Evolutionary conservation across 2,329 filamentous ascomycete genomes (phyloP).

Genomic region (Aspergillus uvarum): DNA sequence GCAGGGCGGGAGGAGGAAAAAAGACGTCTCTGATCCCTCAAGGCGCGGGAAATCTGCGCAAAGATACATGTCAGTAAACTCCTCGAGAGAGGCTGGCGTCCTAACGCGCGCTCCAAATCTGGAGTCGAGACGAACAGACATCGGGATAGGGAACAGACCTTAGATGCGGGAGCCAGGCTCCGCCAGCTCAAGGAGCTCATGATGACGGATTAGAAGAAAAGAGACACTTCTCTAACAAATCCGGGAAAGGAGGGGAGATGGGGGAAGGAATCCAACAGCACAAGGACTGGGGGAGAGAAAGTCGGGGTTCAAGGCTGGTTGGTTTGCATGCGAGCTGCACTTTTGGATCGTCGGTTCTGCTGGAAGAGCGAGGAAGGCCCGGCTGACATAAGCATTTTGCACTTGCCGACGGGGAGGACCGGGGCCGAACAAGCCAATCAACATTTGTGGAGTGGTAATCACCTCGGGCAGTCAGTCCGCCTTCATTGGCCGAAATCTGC

Average conservation of each 20-base stretch:
- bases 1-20: constrained; percentile 86
- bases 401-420: constrained; percentile 36
- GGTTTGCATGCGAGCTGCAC: constrained; percentile 23
- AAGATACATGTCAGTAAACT: constrained; percentile 23
- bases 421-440: constrained; percentile 37
- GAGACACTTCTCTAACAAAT: constrained; percentile 27
- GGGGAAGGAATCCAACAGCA: constrained; percentile 21
- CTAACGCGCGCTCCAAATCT: constrained; percentile 11
- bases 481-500: constrained; percentile 29
- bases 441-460: constrained; percentile 34
- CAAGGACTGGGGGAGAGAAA: constrained; percentile 15
- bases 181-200: constrained; percentile 53
- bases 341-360: constrained; percentile 29
- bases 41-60: constrained; percentile 62
- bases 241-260: constrained; percentile 23
- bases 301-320: constrained; percentile 17
- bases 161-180: constrained; percentile 51
- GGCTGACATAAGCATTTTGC: constrained; percentile 39
- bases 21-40: constrained; percentile 66
- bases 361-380: constrained; percentile 19
- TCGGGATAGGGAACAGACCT: constrained; percentile 40
- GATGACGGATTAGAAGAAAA: constrained; percentile 37
- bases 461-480: constrained; percentile 32
- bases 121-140: constrained; percentile 19
- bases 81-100: constrained; percentile 5